Evolutionary conservation across 768 basidiomycete species (phyloP).

Genomic region (Clitopilus passeckerianus): DNA sequence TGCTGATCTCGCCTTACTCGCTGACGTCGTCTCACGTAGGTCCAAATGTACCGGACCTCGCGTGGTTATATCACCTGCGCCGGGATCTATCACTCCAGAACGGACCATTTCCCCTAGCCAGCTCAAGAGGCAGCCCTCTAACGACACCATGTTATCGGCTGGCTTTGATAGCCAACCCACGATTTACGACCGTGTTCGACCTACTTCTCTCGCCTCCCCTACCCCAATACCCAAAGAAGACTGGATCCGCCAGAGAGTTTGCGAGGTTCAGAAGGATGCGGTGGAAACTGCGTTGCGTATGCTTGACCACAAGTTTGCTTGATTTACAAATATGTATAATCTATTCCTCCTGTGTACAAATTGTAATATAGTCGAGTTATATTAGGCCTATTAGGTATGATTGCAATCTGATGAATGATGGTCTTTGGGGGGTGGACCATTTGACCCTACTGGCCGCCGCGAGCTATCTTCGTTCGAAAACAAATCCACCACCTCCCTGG

Average conservation of each 20-base stretch:
- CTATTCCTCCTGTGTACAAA: not conserved
- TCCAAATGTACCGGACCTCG: slow-evolving; percentile 73
- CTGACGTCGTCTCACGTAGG: slow-evolving; percentile 83
- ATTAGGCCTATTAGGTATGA: not conserved
- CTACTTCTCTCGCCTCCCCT: slow-evolving; percentile 33
- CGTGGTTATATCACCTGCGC: slow-evolving; percentile 51
- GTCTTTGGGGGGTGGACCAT: not conserved
- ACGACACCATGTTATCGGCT: no score
- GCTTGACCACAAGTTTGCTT: slow-evolving; percentile 60
- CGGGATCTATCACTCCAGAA: slow-evolving; percentile 45
- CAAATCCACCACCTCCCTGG: not conserved
- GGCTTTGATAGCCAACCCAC: slow-evolving; percentile 14
- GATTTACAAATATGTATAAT: slow-evolving; percentile 9
- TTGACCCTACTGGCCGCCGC: not conserved
- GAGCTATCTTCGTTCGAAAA: no score
- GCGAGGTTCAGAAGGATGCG: slow-evolving; percentile 67
- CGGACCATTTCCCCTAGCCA: slow-evolving; percentile 27
- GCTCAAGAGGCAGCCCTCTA: slow-evolving; percentile 5
- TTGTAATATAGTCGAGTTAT: not conserved
- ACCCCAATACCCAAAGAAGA: slow-evolving; percentile 59
- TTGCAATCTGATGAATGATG: not conserved
- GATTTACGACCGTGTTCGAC: slow-evolving; percentile 2
- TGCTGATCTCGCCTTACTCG: slow-evolving; percentile 76
- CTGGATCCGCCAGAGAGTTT: slow-evolving; percentile 49
- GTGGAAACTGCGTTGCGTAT: slow-evolving; percentile 73